Evolutionary conservation across 805 yeast species (phyloP), one percentile per base, ranked within the genome.

Genomic region (Candida adriatica): DNA sequence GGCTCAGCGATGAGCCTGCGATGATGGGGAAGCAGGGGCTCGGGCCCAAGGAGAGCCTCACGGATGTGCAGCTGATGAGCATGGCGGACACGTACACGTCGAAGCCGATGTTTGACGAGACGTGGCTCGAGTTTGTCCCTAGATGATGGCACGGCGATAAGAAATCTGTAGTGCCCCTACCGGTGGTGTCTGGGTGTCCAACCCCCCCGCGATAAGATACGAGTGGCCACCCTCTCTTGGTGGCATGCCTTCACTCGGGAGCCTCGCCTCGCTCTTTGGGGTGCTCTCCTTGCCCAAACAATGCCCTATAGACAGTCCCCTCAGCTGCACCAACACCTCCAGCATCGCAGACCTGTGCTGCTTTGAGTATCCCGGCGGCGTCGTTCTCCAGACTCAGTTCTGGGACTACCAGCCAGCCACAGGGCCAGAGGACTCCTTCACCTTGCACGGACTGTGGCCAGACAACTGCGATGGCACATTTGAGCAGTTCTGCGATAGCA

Each of bases 401-500:
- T 88, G 96, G 96, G 94, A 88, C 56, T 81, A 79, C 52, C 58
- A 62, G 37, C 88, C 92, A 1, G 72, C 84, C 1, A 62, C 75
- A 27, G 90, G 92, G 5, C 83, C 84, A 2, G 61, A 68, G 24
- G 74, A 82, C 34, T 59, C 71, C 37, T 85, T 81, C 60, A 85
- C 95, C 1, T 58, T 82, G 20, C 95, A 85, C 53, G 95, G 95
- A 0, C 58, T 83, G 31, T 85, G 95, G 95, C 86, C 88, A 16
- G 94, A 85, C 55, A 71, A 72, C 46, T 87, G 96, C 60, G 78
- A 74, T 53, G 96, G 96, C 2, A 66, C 79, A 3, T 87, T 69
- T 59, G 76, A 75, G 30, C 90, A 81, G 59, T 83, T 74, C 57
- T 87, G 96, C 62, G 78, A 83, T 51, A 51, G 64, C 8, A 56